phyloP scores from a whole-genome alignment of 768 basidiomycete genomes.

The Cystofilobasidium capitatum region DNA sequence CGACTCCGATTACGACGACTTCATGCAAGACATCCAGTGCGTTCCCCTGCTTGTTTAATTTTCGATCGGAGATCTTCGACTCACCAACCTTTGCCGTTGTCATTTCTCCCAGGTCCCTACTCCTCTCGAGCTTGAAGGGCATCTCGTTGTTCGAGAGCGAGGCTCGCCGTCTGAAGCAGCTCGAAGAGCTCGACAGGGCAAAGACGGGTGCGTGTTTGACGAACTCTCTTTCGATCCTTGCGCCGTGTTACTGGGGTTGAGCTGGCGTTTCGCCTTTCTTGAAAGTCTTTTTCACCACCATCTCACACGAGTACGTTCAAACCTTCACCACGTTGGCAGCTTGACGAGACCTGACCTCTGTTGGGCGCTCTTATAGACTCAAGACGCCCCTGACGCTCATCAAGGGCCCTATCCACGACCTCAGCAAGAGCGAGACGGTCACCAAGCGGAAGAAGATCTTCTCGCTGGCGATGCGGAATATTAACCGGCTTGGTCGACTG shows the following conservation, averaged over 20 bases:
- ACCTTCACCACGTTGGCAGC: not conserved
- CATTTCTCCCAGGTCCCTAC: not conserved
- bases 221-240: constrained; percentile 25
- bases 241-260: not conserved
- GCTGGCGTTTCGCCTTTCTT: not conserved
- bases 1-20: constrained; percentile 31
- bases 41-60: not conserved
- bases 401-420: constrained; percentile 33
- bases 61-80: no score
- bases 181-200: constrained; percentile 34
- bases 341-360: not conserved
- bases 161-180: not conserved
- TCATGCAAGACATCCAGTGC: not conserved
- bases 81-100: not conserved
- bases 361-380: constrained; percentile 19
- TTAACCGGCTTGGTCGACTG: not conserved
- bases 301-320: constrained; percentile 6
- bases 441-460: not conserved
- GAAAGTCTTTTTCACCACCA: not conserved
- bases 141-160: constrained; percentile 1
- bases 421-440: constrained; percentile 4
- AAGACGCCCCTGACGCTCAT: constrained; percentile 37
- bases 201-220: constrained; percentile 34
- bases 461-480: not conserved
- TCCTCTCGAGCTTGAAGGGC: not conserved